These are phyloP conservation scores for Pelagophyceae sp. DNA, from an alignment of 352 stramenopile genomes.

Conservation along the genomic window DNA sequence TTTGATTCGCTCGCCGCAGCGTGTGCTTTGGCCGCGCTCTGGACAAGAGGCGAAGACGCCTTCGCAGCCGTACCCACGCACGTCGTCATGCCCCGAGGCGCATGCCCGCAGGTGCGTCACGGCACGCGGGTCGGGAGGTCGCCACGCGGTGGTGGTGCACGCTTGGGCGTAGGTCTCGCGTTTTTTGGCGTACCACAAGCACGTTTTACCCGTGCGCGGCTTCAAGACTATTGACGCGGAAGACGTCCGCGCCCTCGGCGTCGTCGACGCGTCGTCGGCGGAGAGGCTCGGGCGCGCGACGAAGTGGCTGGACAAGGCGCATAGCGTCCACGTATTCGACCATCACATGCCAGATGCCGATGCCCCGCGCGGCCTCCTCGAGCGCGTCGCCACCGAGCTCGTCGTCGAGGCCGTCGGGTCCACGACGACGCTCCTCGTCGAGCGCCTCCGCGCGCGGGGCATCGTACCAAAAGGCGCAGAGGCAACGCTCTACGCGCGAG, in stretches of 20 bases:
- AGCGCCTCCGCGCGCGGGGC: neutral
- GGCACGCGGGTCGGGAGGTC: too few relatives aligned
- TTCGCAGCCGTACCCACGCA: neutral
- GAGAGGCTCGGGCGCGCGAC: neutral
- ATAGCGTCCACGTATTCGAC: slow-evolving; percentile 14
- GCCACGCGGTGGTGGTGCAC: too few relatives aligned
- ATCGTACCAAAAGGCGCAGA: neutral
- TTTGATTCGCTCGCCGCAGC: slow-evolving; percentile 10
- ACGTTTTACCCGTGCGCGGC: slow-evolving; percentile 10
- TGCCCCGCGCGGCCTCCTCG: neutral
- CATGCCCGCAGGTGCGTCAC: neutral
- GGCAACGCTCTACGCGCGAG: slow-evolving; percentile 17
- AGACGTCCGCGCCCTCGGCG: neutral
- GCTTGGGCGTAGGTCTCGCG: too few relatives aligned
- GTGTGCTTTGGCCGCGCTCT: slow-evolving; percentile 4
- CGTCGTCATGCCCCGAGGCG: slow-evolving; percentile 13
- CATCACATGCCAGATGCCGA: neutral
- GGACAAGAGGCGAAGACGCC: neutral
- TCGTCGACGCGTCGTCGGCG: neutral
- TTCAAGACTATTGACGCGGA: slow-evolving; percentile 18
- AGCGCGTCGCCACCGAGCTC: neutral
- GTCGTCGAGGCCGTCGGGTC: slow-evolving; percentile 3
- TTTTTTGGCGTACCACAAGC: slow-evolving; percentile 21
- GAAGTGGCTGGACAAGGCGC: neutral
- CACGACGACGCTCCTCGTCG: slow-evolving; percentile 1